These are phyloP conservation scores for Neoascochyta sp. DNA, from an alignment of 2,329 filamentous ascomycete genomes.

Conservation along the genomic window DNA sequence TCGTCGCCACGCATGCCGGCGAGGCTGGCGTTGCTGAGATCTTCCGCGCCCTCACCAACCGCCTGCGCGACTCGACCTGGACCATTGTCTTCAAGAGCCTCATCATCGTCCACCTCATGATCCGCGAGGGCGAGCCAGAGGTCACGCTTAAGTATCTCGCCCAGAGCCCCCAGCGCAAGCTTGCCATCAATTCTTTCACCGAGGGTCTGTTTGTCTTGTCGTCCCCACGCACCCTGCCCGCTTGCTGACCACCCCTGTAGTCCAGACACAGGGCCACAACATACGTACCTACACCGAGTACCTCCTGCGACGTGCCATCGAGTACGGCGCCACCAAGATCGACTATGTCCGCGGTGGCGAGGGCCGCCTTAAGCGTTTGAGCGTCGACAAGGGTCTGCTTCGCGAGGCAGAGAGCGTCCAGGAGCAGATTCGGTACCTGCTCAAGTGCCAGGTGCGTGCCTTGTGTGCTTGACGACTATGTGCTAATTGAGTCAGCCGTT, in stretches of 20 bases:
- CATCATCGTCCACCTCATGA: conserved; percentile 95
- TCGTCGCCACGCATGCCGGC: conserved; percentile 89
- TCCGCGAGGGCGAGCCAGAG: conserved; percentile 87
- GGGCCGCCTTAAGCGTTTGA: conserved; percentile 76
- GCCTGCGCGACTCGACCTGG: conserved; percentile 94
- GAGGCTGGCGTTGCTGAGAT: conserved; percentile 94
- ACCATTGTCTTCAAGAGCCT: conserved; percentile 98
- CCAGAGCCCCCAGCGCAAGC: conserved; percentile 68
- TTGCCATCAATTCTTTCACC: conserved; percentile 86
- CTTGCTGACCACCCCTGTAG: too few relatives aligned
- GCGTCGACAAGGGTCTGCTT: conserved; percentile 86
- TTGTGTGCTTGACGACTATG: neutral
- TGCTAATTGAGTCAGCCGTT: conserved; percentile 59
- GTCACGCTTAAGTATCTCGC: conserved; percentile 82
- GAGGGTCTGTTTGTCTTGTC: conserved; percentile 86
- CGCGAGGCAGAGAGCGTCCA: conserved; percentile 91
- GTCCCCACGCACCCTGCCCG: too few relatives aligned
- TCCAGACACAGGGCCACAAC: conserved; percentile 90
- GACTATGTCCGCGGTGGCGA: conserved; percentile 87
- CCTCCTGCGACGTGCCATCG: conserved; percentile 73
- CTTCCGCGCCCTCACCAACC: conserved; percentile 84
- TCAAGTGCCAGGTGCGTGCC: conserved; percentile 79
- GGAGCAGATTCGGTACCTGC: conserved; percentile 75
- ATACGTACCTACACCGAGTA: conserved; percentile 91
- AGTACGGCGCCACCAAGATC: conserved; percentile 77